A percentile compares a stretch with the other conserved stretches of the same genome.
Evolutionary conservation across 2,329 filamentous ascomycete genomes (phyloP).

Genomic region (Xylaria polymorpha): DNA sequence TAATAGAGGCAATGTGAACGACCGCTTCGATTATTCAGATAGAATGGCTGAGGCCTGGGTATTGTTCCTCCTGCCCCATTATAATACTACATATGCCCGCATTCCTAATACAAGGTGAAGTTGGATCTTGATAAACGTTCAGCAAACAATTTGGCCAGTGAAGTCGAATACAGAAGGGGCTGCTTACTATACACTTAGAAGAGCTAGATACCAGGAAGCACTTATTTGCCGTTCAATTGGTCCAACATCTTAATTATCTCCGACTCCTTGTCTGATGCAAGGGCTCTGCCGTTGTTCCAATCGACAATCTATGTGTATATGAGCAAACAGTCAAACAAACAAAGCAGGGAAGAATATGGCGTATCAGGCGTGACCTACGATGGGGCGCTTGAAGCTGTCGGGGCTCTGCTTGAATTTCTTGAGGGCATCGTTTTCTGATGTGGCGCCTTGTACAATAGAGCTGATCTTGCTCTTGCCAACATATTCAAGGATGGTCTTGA

Average conservation of each 20-base stretch:
- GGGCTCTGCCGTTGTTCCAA: constrained; percentile 89
- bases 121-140: constrained; percentile 12
- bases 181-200: constrained; percentile 18
- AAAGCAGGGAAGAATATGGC: not conserved
- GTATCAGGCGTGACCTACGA: constrained; percentile 68
- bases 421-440: constrained; percentile 79
- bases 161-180: not conserved
- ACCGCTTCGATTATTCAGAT: constrained; percentile 10
- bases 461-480: constrained; percentile 71
- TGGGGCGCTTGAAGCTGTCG: constrained; percentile 76
- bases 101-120: constrained; percentile 1
- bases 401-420: constrained; percentile 78
- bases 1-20: constrained; percentile 5
- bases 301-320: constrained; percentile 72
- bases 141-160: constrained; percentile 14
- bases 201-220: not conserved
- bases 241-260: constrained; percentile 87
- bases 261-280: constrained; percentile 83
- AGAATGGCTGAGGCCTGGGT: not conserved
- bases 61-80: not conserved
- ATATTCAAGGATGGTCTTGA: constrained; percentile 86
- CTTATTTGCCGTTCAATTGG: constrained; percentile 57
- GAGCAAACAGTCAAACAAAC: constrained; percentile 11
- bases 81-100: constrained; percentile 12
- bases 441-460: constrained; percentile 78